Conservation (phyloP, 78 protist species). For the Dictyostelium discoideum region DNA sequence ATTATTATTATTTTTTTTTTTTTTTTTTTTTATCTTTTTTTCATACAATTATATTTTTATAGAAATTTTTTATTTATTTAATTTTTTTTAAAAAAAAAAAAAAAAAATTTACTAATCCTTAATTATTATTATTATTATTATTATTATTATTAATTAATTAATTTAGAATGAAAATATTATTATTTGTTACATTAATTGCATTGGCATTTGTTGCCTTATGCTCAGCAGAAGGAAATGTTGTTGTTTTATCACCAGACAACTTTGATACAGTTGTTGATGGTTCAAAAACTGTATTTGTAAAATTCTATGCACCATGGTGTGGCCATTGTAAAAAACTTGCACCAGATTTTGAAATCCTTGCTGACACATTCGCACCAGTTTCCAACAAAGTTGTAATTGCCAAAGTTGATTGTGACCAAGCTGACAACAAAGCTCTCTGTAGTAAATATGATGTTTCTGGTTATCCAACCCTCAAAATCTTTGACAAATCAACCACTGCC, state of each 20-base stretch:
- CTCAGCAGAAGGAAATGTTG: slow-evolving; percentile 80
- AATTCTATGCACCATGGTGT: slow-evolving; percentile 90
- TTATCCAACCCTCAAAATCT: slow-evolving; percentile 94
- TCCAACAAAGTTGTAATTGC: slow-evolving; percentile 85
- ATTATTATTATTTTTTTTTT: too few species aligned
- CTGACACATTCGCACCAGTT: slow-evolving; percentile 56
- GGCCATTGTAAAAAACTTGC: slow-evolving; percentile 90
- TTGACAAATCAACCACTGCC: slow-evolving; percentile 80
- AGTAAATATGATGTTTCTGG: slow-evolving; percentile 86
- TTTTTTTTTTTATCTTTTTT: too few species aligned
- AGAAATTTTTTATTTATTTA: too few species aligned
- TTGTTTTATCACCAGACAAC: slow-evolving; percentile 81
- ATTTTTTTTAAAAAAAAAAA: too few species aligned
- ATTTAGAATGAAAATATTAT: not conserved
- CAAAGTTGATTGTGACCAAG: slow-evolving; percentile 85
- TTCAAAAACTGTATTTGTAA: slow-evolving; percentile 82
- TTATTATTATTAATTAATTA: not conserved
- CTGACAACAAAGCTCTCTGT: slow-evolving; percentile 73
- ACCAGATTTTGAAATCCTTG: slow-evolving; percentile 89
- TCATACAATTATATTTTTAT: too few species aligned
- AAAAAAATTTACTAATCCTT: too few species aligned
- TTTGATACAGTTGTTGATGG: slow-evolving; percentile 87
- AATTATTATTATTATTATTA: too few species aligned
- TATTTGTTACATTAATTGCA: slow-evolving; percentile 24
- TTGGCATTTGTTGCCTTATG: slow-evolving; percentile 21